These are phyloP conservation scores for Ajuga chamaepitys DNA, from an alignment of 257 asterid genomes.

Conservation along the genomic window DNA sequence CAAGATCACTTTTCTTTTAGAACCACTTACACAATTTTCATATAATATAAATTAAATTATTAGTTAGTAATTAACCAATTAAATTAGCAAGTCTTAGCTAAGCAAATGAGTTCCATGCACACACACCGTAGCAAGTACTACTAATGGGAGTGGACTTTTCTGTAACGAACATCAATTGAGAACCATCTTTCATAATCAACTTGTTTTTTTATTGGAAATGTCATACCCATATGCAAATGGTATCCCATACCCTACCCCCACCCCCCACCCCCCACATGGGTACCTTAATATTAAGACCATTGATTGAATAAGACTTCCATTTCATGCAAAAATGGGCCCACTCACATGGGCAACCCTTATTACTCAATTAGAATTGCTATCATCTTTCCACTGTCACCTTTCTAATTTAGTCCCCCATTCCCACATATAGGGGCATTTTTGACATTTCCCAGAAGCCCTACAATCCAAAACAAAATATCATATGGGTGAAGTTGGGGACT, in stretches of 20 bases:
- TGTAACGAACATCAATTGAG: background rate
- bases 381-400: constrained; percentile 21
- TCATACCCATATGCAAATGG: constrained; percentile 15
- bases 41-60: background rate
- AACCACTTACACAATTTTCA: background rate
- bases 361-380: constrained; percentile 1
- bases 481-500: background rate
- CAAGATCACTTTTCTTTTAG: background rate
- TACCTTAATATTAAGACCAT: constrained; percentile 9
- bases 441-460: constrained; percentile 18
- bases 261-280: constrained; percentile 25
- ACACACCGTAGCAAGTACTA: background rate
- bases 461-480: background rate
- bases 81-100: background rate
- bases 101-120: background rate
- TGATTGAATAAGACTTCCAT: constrained; percentile 26
- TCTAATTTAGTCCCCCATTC: constrained; percentile 5
- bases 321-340: constrained; percentile 25
- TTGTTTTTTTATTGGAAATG: constrained; percentile 3
- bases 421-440: background rate
- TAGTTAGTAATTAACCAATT: background rate
- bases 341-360: constrained; percentile 36
- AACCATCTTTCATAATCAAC: constrained; percentile 3
- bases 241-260: constrained; percentile 24
- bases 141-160: constrained; percentile 7